A percentile compares a stretch with the other conserved stretches of the same genome.
Evolutionary conservation across 768 basidiomycete genomes (phyloP).

Genomic region (Pisolithus microcarpus): DNA sequence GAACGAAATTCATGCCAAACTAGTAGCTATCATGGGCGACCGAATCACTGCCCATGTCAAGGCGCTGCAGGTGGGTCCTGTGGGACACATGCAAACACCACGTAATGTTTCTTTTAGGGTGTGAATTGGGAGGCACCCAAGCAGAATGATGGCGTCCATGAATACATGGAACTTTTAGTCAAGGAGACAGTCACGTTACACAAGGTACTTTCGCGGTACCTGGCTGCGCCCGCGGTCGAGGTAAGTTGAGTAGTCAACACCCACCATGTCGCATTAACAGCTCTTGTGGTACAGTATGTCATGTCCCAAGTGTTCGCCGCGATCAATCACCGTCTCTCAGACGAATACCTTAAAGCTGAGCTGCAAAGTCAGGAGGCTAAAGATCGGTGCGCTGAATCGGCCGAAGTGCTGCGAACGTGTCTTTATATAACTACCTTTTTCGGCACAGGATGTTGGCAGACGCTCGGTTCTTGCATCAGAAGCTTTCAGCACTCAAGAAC

Average conservation of each 20-base stretch:
- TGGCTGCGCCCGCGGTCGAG: conserved; percentile 74
- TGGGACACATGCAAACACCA: neutral
- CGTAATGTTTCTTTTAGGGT: conserved; percentile 35
- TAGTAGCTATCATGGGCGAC: conserved; percentile 98
- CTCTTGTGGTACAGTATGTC: conserved; percentile 53
- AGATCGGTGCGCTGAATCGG: conserved; percentile 49
- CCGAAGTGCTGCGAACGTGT: conserved; percentile 5
- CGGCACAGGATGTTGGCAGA: conserved; percentile 67
- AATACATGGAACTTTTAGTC: conserved; percentile 90
- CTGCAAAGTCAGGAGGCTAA: conserved; percentile 80
- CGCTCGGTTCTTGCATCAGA: conserved; percentile 67
- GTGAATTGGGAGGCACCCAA: conserved; percentile 72
- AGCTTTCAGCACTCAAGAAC: conserved; percentile 68
- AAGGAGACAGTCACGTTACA: conserved; percentile 95
- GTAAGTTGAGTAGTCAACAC: conserved; percentile 37
- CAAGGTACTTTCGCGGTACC: conserved; percentile 90
- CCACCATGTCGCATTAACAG: conserved; percentile 2
- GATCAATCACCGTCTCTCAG: conserved; percentile 84
- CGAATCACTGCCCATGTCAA: conserved; percentile 80
- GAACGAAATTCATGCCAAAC: conserved; percentile 95
- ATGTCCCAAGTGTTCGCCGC: conserved; percentile 94
- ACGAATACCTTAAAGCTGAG: conserved; percentile 79
- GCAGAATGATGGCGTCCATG: conserved; percentile 58
- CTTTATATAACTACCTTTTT: conserved; percentile 13
- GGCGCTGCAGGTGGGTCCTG: conserved; percentile 58